These are phyloP conservation scores for Colletotrichum cereale DNA, from an alignment of 2,329 filamentous ascomycete genomes.

Conservation along the genomic window DNA sequence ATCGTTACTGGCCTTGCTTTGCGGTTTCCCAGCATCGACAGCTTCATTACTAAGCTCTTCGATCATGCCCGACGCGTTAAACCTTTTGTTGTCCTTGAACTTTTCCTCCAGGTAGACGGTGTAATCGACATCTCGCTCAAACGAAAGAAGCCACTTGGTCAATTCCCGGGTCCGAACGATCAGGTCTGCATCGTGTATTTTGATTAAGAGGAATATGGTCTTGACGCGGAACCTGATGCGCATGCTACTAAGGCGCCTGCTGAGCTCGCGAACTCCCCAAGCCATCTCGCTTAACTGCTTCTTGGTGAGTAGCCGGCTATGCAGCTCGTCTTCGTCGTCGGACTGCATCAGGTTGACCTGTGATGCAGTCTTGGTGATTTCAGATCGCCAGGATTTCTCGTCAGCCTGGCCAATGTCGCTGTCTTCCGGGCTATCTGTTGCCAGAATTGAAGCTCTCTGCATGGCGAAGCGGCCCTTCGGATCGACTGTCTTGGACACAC, in stretches of 20 bases:
- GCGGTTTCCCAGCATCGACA: slow-evolving; percentile 50
- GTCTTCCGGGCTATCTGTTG: slow-evolving; percentile 59
- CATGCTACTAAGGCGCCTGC: slow-evolving; percentile 86
- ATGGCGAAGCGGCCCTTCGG: slow-evolving; percentile 68
- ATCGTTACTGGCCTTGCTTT: slow-evolving; percentile 50
- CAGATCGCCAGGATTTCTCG: slow-evolving; percentile 66
- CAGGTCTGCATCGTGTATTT: slow-evolving; percentile 87
- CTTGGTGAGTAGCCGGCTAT: slow-evolving; percentile 88
- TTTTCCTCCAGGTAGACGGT: slow-evolving; percentile 87
- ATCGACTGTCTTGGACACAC: slow-evolving; percentile 49
- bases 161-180: slow-evolving; percentile 83
- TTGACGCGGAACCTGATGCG: slow-evolving; percentile 84
- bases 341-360: slow-evolving; percentile 53
- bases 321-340: slow-evolving; percentile 52
- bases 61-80: slow-evolving; percentile 78
- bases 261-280: slow-evolving; percentile 91
- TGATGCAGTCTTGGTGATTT: slow-evolving; percentile 59
- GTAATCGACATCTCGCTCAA: slow-evolving; percentile 75
- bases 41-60: slow-evolving; percentile 67
- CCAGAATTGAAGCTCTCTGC: slow-evolving; percentile 69
- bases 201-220: slow-evolving; percentile 89
- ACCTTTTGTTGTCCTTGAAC: slow-evolving; percentile 77
- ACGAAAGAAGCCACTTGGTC: slow-evolving; percentile 82
- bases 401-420: slow-evolving; percentile 66
- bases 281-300: slow-evolving; percentile 97